Percentiles rank a stretch among this genome's conserved stretches.
Conservation (phyloP, 805 yeast genomes). For the Priceomyces haplophilus region DNA sequence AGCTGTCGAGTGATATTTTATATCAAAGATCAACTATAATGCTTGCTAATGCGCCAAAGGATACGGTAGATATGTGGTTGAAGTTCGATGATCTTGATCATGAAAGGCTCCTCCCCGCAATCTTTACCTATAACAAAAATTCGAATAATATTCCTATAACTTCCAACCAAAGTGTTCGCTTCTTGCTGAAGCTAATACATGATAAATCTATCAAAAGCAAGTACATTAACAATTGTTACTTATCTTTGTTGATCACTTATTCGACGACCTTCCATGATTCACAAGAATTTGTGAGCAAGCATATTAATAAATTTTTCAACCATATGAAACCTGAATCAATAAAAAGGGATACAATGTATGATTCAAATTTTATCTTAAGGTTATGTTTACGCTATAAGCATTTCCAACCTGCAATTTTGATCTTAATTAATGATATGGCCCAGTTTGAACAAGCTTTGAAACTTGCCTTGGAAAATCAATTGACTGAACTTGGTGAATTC, state of each 20-base stretch:
- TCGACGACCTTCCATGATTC: constrained; percentile 10
- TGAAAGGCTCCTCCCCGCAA: constrained; percentile 67
- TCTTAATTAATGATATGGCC: constrained; percentile 62
- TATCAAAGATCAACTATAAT: constrained; percentile 70
- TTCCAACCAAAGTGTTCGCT: constrained; percentile 64
- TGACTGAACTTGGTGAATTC: constrained; percentile 51
- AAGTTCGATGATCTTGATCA: constrained; percentile 53
- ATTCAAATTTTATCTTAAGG: constrained; percentile 72
- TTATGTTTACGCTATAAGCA: constrained; percentile 61
- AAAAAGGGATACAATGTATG: constrained; percentile 37
- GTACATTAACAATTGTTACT: constrained; percentile 64
- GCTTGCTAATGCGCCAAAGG: constrained; percentile 62
- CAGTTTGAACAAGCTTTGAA: constrained; percentile 78
- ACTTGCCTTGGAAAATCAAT: constrained; percentile 61
- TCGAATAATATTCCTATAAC: constrained; percentile 32
- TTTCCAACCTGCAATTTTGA: constrained; percentile 63
- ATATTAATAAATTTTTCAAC: constrained; percentile 31
- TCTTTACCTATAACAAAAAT: constrained; percentile 62
- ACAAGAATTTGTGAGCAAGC: constrained; percentile 16
- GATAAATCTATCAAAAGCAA: constrained; percentile 39
- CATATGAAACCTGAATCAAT: constrained; percentile 19
- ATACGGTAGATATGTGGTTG: constrained; percentile 79
- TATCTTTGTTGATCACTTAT: constrained; percentile 61
- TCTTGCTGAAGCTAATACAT: constrained; percentile 49
- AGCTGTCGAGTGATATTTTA: constrained; percentile 36